Conservation (phyloP, 1,284 basidiomycete species). For the Omphalotus olearius region DNA sequence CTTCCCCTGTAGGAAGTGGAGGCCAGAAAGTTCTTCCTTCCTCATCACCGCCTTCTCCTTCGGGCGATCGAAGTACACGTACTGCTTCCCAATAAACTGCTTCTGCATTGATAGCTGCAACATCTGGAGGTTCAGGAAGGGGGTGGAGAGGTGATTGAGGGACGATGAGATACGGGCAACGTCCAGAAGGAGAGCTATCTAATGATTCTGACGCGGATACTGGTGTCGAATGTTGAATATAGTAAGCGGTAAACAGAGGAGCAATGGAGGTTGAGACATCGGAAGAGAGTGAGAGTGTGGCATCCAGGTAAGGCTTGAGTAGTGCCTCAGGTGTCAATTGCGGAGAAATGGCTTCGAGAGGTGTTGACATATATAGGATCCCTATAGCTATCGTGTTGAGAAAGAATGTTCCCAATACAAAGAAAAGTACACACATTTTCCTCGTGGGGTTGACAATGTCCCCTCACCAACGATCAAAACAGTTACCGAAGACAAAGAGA, state of each 20-base stretch:
- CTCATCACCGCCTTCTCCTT: neutral
- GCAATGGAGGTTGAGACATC: conserved; percentile 19
- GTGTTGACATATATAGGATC: conserved; percentile 59
- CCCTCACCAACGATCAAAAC: conserved; percentile 79
- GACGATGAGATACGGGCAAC: conserved; percentile 28
- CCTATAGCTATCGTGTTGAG: conserved; percentile 31
- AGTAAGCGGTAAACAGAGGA: conserved; percentile 55
- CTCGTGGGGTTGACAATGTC: conserved; percentile 80
- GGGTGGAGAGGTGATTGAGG: conserved; percentile 35
- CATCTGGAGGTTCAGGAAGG: conserved; percentile 54
- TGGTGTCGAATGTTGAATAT: conserved; percentile 35
- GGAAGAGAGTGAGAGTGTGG: conserved; percentile 28
- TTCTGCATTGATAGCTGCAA: conserved; percentile 56
- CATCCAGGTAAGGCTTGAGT: conserved; percentile 59
- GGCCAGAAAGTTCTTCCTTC: conserved; percentile 42
- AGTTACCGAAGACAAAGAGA: conserved; percentile 51
- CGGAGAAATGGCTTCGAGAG: conserved; percentile 26
- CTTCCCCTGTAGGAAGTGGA: conserved; percentile 30
- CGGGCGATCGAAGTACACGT: conserved; percentile 19
- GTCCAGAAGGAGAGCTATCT: conserved; percentile 3
- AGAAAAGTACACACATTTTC: conserved; percentile 60
- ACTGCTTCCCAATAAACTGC: conserved; percentile 55
- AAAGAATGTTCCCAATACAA: neutral
- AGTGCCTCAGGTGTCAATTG: conserved; percentile 37
- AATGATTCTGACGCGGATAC: conserved; percentile 14